These are phyloP conservation scores for Neohortaea acidophila DNA, from an alignment of 495 filamentous ascomycete species.

Conservation along the genomic window DNA sequence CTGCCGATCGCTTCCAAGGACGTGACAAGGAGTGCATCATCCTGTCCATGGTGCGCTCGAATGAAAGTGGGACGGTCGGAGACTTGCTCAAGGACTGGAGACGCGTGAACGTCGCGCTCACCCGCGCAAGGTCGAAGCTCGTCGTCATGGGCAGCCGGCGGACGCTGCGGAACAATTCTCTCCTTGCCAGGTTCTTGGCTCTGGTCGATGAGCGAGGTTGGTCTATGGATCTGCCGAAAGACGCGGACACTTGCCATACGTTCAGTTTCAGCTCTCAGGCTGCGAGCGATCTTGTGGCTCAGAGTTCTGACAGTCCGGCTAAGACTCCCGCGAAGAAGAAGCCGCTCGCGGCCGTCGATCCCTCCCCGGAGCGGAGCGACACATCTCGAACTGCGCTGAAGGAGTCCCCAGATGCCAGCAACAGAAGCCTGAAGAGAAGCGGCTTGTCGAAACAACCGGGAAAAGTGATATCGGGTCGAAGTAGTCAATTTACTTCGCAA, in stretches of 20 bases:
- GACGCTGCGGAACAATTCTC: slow-evolving; percentile 60
- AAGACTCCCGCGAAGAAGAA: slow-evolving; percentile 5
- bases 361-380: not conserved
- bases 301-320: slow-evolving; percentile 1
- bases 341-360: not conserved
- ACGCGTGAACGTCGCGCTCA: slow-evolving; percentile 89
- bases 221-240: slow-evolving; percentile 53
- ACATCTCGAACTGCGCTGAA: slow-evolving; percentile 1
- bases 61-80: slow-evolving; percentile 62
- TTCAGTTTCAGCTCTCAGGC: slow-evolving; percentile 12
- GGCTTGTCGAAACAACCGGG: slow-evolving; percentile 2
- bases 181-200: slow-evolving; percentile 57
- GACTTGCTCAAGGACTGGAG: slow-evolving; percentile 86
- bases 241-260: slow-evolving; percentile 28
- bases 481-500: too few relatives aligned
- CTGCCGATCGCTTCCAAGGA: slow-evolving; percentile 90
- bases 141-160: slow-evolving; percentile 66
- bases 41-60: slow-evolving; percentile 71
- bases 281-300: not conserved
- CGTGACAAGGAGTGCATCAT: slow-evolving; percentile 87
- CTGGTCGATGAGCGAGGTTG: slow-evolving; percentile 60
- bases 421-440: not conserved
- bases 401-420: slow-evolving; percentile 10
- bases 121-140: slow-evolving; percentile 76
- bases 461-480: slow-evolving; percentile 5